A percentile compares a stretch with the other conserved stretches of the same genome.
These are phyloP conservation scores for Simplicillium sp. DNA, from an alignment of 2,329 filamentous ascomycete species.

Conservation along the genomic window DNA sequence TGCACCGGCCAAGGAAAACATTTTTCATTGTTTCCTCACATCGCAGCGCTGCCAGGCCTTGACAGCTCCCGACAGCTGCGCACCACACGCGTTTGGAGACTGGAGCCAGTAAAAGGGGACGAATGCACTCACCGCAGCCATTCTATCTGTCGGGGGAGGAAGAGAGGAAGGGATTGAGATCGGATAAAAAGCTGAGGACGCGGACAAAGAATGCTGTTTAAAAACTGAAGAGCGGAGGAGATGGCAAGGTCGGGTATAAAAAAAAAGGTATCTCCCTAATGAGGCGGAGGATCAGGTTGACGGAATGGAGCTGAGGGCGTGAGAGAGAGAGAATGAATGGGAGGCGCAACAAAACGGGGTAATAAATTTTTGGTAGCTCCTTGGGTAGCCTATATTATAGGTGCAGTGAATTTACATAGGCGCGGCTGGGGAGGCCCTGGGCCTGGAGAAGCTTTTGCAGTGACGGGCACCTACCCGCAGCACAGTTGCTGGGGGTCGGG, in stretches of 20 bases:
- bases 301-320: neutral
- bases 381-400: no score
- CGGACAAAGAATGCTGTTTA: constrained; percentile 4
- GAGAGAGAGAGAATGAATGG: neutral
- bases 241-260: constrained; percentile 4
- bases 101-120: constrained; percentile 3
- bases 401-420: no score
- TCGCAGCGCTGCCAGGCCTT: no score
- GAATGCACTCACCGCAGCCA: constrained; percentile 29
- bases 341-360: no score
- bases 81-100: constrained; percentile 7
- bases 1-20: no score
- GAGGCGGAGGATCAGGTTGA: neutral
- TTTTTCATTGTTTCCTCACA: no score
- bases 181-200: constrained; percentile 7
- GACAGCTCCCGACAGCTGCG: constrained; percentile 2
- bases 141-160: constrained; percentile 18
- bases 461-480: no score
- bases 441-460: no score
- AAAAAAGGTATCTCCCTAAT: neutral
- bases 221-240: constrained; percentile 4
- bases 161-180: neutral
- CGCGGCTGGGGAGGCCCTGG: no score
- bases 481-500: no score
- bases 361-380: no score